Conservation (phyloP, 2,329 filamentous ascomycete species). For the Lecanosticta acicola region DNA sequence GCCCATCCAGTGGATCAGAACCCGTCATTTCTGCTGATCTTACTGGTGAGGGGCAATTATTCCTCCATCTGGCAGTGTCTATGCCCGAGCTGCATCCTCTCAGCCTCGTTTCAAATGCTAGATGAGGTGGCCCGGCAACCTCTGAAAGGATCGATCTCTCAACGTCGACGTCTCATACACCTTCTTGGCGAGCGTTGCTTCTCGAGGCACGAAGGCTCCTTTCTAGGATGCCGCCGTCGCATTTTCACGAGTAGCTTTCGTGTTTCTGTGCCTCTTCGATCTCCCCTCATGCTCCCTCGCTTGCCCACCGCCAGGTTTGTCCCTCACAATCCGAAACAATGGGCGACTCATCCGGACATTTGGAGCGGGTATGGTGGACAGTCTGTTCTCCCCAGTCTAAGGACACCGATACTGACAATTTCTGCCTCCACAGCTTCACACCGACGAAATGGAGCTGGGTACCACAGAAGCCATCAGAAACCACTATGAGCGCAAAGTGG, state of each 20-base stretch:
- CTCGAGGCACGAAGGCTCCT: no score
- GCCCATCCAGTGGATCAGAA: neutral
- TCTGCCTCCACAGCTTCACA: conserved; percentile 18
- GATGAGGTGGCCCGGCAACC: neutral
- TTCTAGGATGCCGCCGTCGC: no score
- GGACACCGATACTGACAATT: conserved; percentile 4
- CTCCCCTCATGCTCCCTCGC: neutral
- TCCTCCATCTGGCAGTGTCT: neutral
- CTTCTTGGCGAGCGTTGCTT: no score
- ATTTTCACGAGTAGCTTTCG: no score
- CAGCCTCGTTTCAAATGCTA: neutral
- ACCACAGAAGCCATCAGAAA: conserved; percentile 50
- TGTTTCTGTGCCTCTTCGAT: no score
- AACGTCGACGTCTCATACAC: no score
- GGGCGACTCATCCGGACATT: conserved; percentile 4
- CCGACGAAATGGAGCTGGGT: conserved; percentile 46
- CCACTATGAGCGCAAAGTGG: conserved; percentile 48
- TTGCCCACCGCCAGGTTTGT: neutral
- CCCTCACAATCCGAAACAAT: conserved; percentile 1
- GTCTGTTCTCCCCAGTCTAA: no score
- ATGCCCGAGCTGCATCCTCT: neutral
- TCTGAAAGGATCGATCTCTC: neutral
- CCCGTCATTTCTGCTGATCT: neutral
- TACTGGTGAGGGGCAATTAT: neutral
- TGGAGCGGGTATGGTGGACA: conserved; percentile 16